A percentile compares a stretch with the other conserved stretches of the same genome.
Evolutionary conservation across 768 basidiomycete genomes (phyloP).

Genomic region (Xerocomellus intermedius): DNA sequence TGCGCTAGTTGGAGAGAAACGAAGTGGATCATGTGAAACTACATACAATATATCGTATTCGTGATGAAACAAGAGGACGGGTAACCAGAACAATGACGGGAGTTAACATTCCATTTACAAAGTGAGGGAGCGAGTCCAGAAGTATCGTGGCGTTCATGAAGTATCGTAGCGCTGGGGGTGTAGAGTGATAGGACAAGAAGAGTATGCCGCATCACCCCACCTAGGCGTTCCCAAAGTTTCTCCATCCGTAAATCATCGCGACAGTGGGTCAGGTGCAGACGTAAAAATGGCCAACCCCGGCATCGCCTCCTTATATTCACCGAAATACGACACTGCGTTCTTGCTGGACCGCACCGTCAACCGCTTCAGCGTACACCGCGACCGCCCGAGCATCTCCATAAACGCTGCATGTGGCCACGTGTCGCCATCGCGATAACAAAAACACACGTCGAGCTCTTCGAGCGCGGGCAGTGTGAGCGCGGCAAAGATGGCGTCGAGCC

Average conservation of each 20-base stretch:
- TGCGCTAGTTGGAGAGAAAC: not conserved
- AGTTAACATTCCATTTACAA: too few relatives aligned
- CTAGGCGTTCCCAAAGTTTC: too few relatives aligned
- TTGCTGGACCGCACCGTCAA: constrained; percentile 27
- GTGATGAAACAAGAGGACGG: not conserved
- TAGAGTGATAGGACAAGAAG: not conserved
- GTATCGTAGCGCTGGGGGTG: not conserved
- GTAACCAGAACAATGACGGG: not conserved
- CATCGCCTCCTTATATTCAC: constrained; percentile 21
- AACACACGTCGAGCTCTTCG: constrained; percentile 33
- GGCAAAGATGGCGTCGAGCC: constrained; percentile 20
- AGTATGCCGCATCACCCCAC: not conserved
- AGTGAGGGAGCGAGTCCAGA: not conserved
- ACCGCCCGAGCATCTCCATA: constrained; percentile 23
- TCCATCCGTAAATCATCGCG: not conserved
- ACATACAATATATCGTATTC: not conserved
- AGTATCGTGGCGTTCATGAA: too few relatives aligned
- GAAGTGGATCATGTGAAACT: not conserved
- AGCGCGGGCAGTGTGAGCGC: constrained; percentile 26
- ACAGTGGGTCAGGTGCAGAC: not conserved
- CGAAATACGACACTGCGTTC: constrained; percentile 17
- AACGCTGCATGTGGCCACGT: constrained; percentile 30
- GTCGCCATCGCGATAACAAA: constrained; percentile 30
- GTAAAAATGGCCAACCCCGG: constrained; percentile 23
- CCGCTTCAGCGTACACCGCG: constrained; percentile 23